Conservation (phyloP, 257 asterid species). For the Leonotis leonurus region DNA sequence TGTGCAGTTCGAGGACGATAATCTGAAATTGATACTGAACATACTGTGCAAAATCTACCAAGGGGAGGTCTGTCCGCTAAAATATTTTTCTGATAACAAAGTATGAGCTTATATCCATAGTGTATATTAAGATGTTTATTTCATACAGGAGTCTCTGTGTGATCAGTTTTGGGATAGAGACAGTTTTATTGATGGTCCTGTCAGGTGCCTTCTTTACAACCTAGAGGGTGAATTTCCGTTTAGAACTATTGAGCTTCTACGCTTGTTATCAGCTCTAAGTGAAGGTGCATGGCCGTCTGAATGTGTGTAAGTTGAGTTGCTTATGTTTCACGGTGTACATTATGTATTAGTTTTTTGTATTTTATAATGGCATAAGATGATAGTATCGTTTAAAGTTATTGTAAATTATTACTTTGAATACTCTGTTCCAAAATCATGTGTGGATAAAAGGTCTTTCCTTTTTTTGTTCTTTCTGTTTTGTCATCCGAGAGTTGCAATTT, state of each 20-base stretch:
- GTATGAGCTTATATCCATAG: slow-evolving; percentile 2
- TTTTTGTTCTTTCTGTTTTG: neutral
- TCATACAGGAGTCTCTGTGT: slow-evolving; percentile 83
- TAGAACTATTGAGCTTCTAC: slow-evolving; percentile 55
- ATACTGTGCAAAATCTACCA: slow-evolving; percentile 73
- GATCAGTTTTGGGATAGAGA: slow-evolving; percentile 91
- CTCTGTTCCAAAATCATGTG: neutral
- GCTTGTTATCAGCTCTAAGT: slow-evolving; percentile 69
- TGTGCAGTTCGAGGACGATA: slow-evolving; percentile 67
- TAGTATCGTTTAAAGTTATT: no score
- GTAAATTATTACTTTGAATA: neutral
- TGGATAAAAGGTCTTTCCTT: neutral
- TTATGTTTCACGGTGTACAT: neutral
- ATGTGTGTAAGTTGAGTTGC: slow-evolving; percentile 75
- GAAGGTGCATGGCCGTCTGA: slow-evolving; percentile 95
- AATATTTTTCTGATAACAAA: slow-evolving; percentile 7
- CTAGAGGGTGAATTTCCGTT: slow-evolving; percentile 90
- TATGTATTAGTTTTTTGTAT: neutral
- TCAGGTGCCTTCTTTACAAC: slow-evolving; percentile 80
- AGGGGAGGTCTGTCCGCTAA: slow-evolving; percentile 71
- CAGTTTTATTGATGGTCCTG: slow-evolving; percentile 87
- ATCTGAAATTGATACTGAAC: slow-evolving; percentile 67
- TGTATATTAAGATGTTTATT: slow-evolving; percentile 22
- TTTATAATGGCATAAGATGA: neutral
- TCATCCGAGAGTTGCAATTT: neutral